Base-by-base conservation (phyloP, 805 yeast species). In the Candida saitoana region DNA sequence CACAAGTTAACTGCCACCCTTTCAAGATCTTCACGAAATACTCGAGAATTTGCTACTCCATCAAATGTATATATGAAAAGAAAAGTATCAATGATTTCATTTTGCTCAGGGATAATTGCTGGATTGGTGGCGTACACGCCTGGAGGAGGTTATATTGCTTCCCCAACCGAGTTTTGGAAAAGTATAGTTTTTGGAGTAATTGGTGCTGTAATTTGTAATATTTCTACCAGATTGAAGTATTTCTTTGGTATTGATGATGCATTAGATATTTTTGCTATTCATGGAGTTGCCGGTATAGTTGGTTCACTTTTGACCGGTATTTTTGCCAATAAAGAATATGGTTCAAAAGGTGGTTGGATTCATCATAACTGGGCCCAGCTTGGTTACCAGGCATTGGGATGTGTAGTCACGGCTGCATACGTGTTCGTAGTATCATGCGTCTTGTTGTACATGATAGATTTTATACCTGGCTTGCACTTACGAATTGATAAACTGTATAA, bases 111-210 rank as follows among this genome's bases (percentile, higher is more conserved):
- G 1, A 41, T 63, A 5, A 64, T 69, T 60, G 50, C 70, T 1
- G 74, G 74, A 0, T 54, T 69, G 38, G 74, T 69, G 11, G 71
- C 65, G 3, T 59, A 63, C 17, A 69, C 74, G 0, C 74, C 74
- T 2, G 71, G 60, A 4, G 74, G 74, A 9, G 74, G 74, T 0
- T 69, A 59, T 42, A 48, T 66, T 3, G 55, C 71, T 2, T 54
- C 66, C 4, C 52, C 59, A 2, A 50, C 54, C 3, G 67, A 63
- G 17, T 63, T 64, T 30, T 69, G 74, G 74, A 69, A 69, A 45
- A 48, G 65, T 17, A 53, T 69, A 25, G 62, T 68, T 1, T 67
- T 59, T 48, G 74, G 74, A 3, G 51, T 59, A 1, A 47, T 68
- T 11, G 74, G 74, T 4, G 70, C 71, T 0, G 42, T 59, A 2